phyloP scores from a whole-genome alignment of 306 rosid species.

The Corylus heterophylla region DNA sequence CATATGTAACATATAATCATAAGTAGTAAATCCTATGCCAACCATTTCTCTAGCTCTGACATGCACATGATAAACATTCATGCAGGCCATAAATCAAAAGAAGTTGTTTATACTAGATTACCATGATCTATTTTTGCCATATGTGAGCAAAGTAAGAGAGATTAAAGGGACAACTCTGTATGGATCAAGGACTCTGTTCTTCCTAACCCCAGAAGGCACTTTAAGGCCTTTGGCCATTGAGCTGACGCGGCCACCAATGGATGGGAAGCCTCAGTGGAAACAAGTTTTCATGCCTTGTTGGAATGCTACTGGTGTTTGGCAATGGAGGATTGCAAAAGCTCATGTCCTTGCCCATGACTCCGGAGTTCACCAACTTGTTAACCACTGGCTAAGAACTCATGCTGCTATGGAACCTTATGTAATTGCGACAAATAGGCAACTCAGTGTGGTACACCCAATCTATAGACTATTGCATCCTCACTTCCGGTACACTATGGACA shows the following conservation, averaged over 20 bases:
- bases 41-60: not conserved
- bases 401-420: conserved; percentile 75
- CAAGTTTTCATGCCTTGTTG: conserved; percentile 52
- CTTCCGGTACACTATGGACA: conserved; percentile 90
- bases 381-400: conserved; percentile 90
- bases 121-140: conserved; percentile 71
- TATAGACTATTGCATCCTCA: conserved; percentile 76
- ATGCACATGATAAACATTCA: conserved; percentile 13
- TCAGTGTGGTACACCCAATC: conserved; percentile 88
- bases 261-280: conserved; percentile 71
- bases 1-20: not conserved
- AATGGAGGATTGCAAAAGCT: conserved; percentile 87
- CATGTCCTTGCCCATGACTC: conserved; percentile 87
- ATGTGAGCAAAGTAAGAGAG: conserved; percentile 57
- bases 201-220: conserved; percentile 48
- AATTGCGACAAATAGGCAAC: conserved; percentile 75
- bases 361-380: conserved; percentile 78
- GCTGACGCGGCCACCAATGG: conserved; percentile 67
- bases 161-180: conserved; percentile 67
- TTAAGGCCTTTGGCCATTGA: conserved; percentile 73
- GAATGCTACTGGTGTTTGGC: conserved; percentile 74
- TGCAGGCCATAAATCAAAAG: conserved; percentile 67
- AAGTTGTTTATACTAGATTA: conserved; percentile 73
- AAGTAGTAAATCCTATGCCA: no score
- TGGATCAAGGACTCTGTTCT: conserved; percentile 78